Evolutionary conservation across 768 basidiomycete species (phyloP).

Genomic region (Cystobasidium ongulense): DNA sequence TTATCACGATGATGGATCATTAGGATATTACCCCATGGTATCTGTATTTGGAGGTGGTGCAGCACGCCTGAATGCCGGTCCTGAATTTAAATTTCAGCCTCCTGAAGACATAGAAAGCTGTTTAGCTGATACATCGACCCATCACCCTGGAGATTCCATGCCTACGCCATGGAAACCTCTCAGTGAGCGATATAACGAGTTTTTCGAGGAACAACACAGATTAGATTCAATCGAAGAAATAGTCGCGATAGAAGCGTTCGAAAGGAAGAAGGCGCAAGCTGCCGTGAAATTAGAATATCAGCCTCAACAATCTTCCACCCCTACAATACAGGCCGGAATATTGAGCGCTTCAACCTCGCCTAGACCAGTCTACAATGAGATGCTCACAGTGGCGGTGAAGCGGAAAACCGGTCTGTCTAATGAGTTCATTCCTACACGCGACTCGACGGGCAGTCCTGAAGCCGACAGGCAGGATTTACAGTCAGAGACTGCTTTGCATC

Average conservation of each 20-base stretch:
- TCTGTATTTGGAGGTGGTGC: conserved; percentile 85
- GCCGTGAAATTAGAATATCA: neutral
- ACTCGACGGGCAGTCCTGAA: neutral
- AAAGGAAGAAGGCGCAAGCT: neutral
- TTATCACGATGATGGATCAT: conserved; percentile 80
- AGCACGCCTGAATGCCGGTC: conserved; percentile 78
- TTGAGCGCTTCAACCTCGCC: neutral
- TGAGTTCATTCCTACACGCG: neutral
- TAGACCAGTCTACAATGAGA: neutral
- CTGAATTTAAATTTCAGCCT: conserved; percentile 71
- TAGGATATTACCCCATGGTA: conserved; percentile 93
- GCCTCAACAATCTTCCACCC: neutral
- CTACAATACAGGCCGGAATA: neutral
- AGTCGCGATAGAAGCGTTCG: conserved; percentile 22
- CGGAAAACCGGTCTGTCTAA: conserved; percentile 17
- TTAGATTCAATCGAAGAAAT: conserved; percentile 70
- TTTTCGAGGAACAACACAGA: conserved; percentile 69
- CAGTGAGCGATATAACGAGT: conserved; percentile 75
- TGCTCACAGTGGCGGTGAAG: conserved; percentile 4
- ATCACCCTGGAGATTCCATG: neutral
- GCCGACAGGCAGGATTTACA: neutral
- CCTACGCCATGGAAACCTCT: conserved; percentile 61
- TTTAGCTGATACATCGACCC: conserved; percentile 46
- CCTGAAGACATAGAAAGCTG: conserved; percentile 66
- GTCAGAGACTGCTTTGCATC: neutral